Evolutionary conservation across 257 asterid species (phyloP).

Genomic region (Solanum chiquidenum): DNA sequence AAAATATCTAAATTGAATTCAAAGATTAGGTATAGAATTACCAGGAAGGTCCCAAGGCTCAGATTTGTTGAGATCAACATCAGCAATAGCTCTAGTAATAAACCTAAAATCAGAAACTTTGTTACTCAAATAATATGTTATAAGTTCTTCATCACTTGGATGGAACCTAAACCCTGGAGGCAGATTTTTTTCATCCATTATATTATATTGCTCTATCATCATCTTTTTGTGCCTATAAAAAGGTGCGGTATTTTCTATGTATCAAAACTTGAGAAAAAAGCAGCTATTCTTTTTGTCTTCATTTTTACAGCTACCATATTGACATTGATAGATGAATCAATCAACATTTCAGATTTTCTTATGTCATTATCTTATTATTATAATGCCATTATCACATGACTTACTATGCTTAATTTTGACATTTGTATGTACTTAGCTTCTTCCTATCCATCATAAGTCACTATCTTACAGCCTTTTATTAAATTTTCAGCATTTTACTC

Average conservation of each 20-base stretch:
- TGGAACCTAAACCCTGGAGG: conserved; percentile 91
- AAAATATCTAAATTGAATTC: not conserved
- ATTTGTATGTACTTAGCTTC: not conserved
- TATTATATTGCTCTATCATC: not conserved
- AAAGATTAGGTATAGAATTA: not conserved
- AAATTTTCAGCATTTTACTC: not conserved
- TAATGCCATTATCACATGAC: not conserved
- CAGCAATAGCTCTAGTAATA: conserved; percentile 41
- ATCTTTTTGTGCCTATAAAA: not conserved
- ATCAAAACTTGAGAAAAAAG: conserved; percentile 47
- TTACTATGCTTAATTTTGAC: not conserved
- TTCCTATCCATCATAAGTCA: not conserved
- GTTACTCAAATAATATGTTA: conserved; percentile 48
- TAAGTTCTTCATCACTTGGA: conserved; percentile 82
- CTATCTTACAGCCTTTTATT: not conserved
- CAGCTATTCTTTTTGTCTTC: conserved; percentile 25
- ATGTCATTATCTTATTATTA: not conserved
- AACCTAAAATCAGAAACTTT: conserved; percentile 54
- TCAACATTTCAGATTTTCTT: conserved; percentile 5
- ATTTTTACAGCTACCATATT: conserved; percentile 71
- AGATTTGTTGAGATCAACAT: conserved; percentile 70
- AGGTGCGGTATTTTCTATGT: conserved; percentile 11
- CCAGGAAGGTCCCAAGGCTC: conserved; percentile 98
- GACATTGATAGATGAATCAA: conserved; percentile 56
- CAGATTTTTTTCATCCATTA: conserved; percentile 43